Evolutionary conservation across 495 filamentous ascomycete species (phyloP), one percentile per base, ranked within the genome.

Genomic region (Neurospora sp.): DNA sequence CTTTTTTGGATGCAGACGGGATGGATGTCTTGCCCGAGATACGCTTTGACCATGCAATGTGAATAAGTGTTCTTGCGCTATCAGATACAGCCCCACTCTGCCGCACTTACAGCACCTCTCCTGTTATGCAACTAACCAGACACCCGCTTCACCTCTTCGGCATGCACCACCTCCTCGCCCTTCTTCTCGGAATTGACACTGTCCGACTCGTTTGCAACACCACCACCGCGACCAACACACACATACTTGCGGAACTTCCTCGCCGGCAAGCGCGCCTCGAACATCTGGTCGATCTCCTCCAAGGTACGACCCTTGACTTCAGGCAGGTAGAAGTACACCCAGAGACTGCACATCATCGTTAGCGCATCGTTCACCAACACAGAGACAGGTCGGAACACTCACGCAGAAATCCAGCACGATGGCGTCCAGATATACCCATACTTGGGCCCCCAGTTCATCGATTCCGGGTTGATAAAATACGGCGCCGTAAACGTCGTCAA

Each of bases 391-490:
- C 75, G 81, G 73, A 78, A 88, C 7, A 88, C 79, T 79, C 85
- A 88, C 5, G 79, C 73, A 6, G 75, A 73, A 42, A 71, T 69
- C 5, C 53, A 35, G 8, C 79, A 84, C 6, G 78, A 78, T 6
- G 83, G 84, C 3, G 82, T 78, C 84, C 84, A 85, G 69, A 89
- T 89, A 76, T 88, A 89, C 6, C 86, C 85, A 53, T 86, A 87
- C 73, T 84, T 87, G 9, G 86, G 85, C 3, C 87, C 87, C 87
- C 87, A 90, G 72, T 86, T 84, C 16, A 89, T 73, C 12, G 83
- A 77, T 40, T 79, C 79, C 0, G 88, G 87, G 71, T 89, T 89
- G 76, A 90, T 89, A 74, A 90, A 89, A 74, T 90, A 89, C 22
- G 88, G 84, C 8, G 87, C 86, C 0, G 87, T 88, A 70, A 89